Percentiles rank a stretch among this genome's conserved stretches.
Conservation (phyloP, 2,329 filamentous ascomycete genomes). For the Phyllosticta citribraziliensis region DNA sequence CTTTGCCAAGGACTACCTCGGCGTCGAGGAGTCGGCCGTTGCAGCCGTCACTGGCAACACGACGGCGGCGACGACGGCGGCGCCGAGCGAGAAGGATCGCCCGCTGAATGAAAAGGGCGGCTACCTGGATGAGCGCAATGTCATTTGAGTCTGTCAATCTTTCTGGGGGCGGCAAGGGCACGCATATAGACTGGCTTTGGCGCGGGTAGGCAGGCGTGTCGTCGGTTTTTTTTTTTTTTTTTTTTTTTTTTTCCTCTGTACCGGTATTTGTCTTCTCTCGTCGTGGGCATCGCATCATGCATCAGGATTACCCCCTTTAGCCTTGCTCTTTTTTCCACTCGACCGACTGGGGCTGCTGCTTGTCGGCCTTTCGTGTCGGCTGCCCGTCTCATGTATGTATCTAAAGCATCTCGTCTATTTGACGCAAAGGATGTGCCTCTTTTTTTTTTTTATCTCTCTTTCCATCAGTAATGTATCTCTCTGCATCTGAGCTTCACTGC, state of each 20-base stretch:
- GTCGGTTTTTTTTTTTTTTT: neutral
- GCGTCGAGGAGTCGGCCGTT: neutral
- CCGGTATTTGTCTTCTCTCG: neutral
- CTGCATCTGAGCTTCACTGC: too few relatives aligned
- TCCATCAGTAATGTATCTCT: too few relatives aligned
- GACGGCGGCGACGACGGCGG: neutral
- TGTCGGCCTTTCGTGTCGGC: too few relatives aligned
- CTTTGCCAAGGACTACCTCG: slow-evolving; percentile 14
- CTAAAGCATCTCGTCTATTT: too few relatives aligned
- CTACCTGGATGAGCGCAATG: neutral
- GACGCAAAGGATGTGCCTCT: too few relatives aligned
- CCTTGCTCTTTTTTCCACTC: too few relatives aligned
- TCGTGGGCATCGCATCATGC: neutral
- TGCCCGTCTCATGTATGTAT: too few relatives aligned
- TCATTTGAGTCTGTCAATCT: neutral
- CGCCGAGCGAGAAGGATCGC: neutral
- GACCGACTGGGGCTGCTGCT: too few relatives aligned
- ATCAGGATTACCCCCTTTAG: too few relatives aligned
- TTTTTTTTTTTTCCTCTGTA: neutral
- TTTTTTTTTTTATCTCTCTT: too few relatives aligned
- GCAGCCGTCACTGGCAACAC: neutral
- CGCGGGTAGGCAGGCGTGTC: neutral
- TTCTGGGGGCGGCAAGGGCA: neutral
- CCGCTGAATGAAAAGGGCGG: neutral
- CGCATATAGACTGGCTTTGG: neutral